Evolutionary conservation across 2,329 filamentous ascomycete species (phyloP), one percentile per base, ranked within the genome.

Genomic region (Aspergillus uvarum): DNA sequence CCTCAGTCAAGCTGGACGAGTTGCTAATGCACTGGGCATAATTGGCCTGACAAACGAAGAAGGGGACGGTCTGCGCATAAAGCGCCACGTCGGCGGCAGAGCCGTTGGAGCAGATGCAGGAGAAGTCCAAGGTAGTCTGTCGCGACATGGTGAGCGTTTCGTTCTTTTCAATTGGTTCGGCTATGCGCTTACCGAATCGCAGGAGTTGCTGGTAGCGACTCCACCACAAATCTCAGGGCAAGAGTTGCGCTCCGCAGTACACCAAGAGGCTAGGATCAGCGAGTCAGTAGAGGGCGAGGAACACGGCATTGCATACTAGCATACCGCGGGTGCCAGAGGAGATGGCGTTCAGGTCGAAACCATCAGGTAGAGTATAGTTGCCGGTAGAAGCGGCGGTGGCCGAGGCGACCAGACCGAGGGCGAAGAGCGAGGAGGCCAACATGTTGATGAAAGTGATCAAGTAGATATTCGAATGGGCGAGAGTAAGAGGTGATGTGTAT

Each of bases 201-300:
- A 89, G 52, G 69, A 74, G 77, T 88, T 88, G 63, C 70, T 68
- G 62, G 70, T 74, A 65, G 79, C 75, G 63, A 73, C 69, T 63
- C 81, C 80, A 63, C 80, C 80, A 76, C 87, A 89, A 64, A 89
- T 80, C 59, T 80, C 71, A 16, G 83, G 84, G 77, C 87, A 89
- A 49, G 81, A 81, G 74, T 86, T 85, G 62, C 76, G 75, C 76
- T 89, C 78, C 63, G 80, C 84, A 56, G 74, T 72, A 72, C 87
- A 89, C 85, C 85, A 89, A 59, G 76, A 68, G 62, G 70, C 81
- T 83, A 60, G 38, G 48, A 52, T 53, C 32, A 24, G 51, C 29
- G 31, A 53, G 47, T 42, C 24, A 55, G 32, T 57, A 31, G 29
- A 24, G 12, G 16, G 6, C 8, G 5, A 44, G 32, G 32, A 44